Conservation (phyloP, 805 yeast genomes). For the Kodamaea kaohsiungensis region DNA sequence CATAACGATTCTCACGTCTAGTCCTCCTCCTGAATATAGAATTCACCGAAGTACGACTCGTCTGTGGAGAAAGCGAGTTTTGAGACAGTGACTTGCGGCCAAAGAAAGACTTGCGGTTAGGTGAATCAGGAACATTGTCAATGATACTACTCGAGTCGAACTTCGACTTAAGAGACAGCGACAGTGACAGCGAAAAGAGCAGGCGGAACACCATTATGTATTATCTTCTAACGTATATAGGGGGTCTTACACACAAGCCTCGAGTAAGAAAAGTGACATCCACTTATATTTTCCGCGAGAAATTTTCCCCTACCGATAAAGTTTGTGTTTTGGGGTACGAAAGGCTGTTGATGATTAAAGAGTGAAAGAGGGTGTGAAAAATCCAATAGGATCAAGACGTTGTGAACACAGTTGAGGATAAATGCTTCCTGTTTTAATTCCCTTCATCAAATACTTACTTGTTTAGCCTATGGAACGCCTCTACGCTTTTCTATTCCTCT, state of each 20-base stretch:
- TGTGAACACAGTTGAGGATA: no score
- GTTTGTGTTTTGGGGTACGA: neutral
- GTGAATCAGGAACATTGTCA: constrained; percentile 2
- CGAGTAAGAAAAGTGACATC: constrained; percentile 3
- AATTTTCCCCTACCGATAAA: neutral
- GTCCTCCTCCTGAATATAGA: constrained; percentile 2
- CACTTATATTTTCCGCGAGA: constrained; percentile 1
- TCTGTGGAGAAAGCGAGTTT: constrained; percentile 26
- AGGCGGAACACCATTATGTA: constrained; percentile 12
- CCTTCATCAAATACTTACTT: no score
- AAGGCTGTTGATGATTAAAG: no score
- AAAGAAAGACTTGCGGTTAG: constrained; percentile 20
- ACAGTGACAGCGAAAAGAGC: constrained; percentile 13
- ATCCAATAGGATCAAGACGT: no score
- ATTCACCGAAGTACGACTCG: constrained; percentile 16
- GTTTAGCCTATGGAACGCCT: no score
- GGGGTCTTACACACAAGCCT: constrained; percentile 1
- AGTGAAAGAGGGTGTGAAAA: no score
- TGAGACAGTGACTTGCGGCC: constrained; percentile 21
- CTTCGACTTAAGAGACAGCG: constrained; percentile 7
- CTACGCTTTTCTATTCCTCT: no score
- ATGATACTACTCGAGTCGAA: neutral
- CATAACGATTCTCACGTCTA: neutral
- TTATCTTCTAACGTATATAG: neutral
- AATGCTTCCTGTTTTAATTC: no score